phyloP scores from a whole-genome alignment of 2,329 filamentous ascomycete species.

The Emmonsiellopsis sp. region DNA sequence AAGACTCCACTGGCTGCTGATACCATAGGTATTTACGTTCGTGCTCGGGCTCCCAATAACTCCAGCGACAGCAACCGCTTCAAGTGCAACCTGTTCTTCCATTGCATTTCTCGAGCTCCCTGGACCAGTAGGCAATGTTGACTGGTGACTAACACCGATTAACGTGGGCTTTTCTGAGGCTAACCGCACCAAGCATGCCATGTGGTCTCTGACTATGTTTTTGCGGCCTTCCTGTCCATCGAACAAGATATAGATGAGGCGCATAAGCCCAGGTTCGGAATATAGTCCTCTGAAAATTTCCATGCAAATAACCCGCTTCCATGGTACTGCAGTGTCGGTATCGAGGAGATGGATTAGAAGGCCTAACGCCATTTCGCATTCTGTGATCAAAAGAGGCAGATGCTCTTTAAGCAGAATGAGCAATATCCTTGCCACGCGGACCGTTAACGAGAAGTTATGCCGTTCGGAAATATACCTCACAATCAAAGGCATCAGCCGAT shows the following conservation, averaged over 20 bases:
- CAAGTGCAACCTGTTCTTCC: conserved; percentile 76
- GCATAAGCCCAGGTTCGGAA: conserved; percentile 64
- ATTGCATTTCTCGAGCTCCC: conserved; percentile 48
- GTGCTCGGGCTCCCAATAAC: conserved; percentile 68
- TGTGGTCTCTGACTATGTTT: conserved; percentile 68
- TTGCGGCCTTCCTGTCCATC: conserved; percentile 65
- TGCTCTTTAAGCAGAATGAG: conserved; percentile 74
- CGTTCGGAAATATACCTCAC: conserved; percentile 69
- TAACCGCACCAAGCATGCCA: conserved; percentile 81
- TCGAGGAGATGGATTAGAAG: conserved; percentile 80
- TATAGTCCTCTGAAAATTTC: conserved; percentile 84
- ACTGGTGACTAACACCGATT: conserved; percentile 83
- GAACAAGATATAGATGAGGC: conserved; percentile 71
- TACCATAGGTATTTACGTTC: conserved; percentile 58
- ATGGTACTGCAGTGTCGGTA: conserved; percentile 64
- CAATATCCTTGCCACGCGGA: conserved; percentile 72
- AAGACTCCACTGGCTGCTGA: conserved; percentile 86
- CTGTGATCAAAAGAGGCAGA: conserved; percentile 60
- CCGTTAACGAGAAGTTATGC: conserved; percentile 68
- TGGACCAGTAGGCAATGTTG: conserved; percentile 63
- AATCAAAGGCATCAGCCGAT: conserved; percentile 72
- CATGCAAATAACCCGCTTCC: conserved; percentile 86
- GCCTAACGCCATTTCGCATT: conserved; percentile 74
- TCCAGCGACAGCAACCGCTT: conserved; percentile 77
- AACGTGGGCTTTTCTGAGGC: conserved; percentile 82